Percentiles rank a stretch among this genome's conserved stretches.
These are phyloP conservation scores for Pluteus cervinus DNA, from an alignment of 768 basidiomycete genomes.

Conservation along the genomic window DNA sequence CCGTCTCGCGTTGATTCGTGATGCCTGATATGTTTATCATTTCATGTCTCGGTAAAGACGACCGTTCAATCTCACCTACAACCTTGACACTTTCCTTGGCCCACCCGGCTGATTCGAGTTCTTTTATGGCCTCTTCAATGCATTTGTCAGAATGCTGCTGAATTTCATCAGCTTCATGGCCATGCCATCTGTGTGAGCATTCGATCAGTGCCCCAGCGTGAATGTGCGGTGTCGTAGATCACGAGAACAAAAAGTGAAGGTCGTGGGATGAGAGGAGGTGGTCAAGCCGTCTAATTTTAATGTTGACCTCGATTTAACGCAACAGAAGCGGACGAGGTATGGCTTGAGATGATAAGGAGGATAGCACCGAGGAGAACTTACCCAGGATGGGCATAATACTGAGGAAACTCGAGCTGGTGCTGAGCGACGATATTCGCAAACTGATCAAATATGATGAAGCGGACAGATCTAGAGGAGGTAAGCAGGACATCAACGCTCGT, in stretches of 20 bases:
- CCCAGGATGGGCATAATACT: slow-evolving; percentile 89
- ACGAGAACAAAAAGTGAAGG: no score
- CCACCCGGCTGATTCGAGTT: slow-evolving; percentile 74
- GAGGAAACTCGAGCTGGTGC: slow-evolving; percentile 89
- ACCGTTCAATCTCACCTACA: slow-evolving; percentile 59
- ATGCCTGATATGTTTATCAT: slow-evolving; percentile 48
- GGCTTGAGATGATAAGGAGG: no score
- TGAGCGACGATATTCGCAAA: slow-evolving; percentile 83
- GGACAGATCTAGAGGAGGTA: slow-evolving; percentile 57
- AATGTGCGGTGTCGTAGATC: background rate
- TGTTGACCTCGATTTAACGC: no score
- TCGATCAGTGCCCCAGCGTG: background rate
- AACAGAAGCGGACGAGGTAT: no score
- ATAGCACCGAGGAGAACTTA: no score
- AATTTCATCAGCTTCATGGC: slow-evolving; percentile 86
- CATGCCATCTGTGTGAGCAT: slow-evolving; percentile 71
- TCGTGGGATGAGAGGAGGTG: no score
- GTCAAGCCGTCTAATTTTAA: no score
- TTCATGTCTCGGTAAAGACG: slow-evolving; percentile 13
- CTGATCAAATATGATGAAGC: slow-evolving; percentile 88
- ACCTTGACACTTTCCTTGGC: slow-evolving; percentile 78
- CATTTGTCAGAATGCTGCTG: slow-evolving; percentile 68
- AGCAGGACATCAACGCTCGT: background rate
- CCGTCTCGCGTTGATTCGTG: slow-evolving; percentile 96
- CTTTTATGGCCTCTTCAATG: slow-evolving; percentile 64